A percentile compares a stretch with the other conserved stretches of the same genome.
Evolutionary conservation across 192 early-diverging fungal genomes (phyloP).

Genomic region (Irineochytrium annulatum): DNA sequence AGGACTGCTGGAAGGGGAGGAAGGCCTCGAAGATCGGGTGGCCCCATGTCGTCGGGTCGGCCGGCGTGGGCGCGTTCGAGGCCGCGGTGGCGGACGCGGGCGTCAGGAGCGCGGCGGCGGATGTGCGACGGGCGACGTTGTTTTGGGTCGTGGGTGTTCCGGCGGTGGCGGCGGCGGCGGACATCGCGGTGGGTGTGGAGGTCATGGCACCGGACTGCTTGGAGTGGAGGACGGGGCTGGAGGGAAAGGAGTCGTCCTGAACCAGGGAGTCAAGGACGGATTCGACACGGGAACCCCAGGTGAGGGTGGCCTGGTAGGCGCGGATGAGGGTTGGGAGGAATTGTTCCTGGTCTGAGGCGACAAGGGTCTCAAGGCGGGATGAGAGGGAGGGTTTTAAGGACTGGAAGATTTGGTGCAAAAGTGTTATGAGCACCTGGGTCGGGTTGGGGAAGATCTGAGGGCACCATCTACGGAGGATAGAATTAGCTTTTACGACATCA

Average conservation of each 20-base stretch:
- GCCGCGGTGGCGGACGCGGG: neutral
- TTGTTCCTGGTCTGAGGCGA: neutral
- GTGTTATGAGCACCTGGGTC: slow-evolving; percentile 25
- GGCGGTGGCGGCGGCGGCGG: neutral
- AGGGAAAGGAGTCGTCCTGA: too few species aligned
- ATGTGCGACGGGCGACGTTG: too few species aligned
- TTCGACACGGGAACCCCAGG: too few species aligned
- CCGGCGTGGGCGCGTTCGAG: neutral
- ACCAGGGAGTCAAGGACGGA: too few species aligned
- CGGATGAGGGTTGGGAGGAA: too few species aligned
- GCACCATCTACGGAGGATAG: slow-evolving; percentile 18
- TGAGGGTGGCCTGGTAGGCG: too few species aligned
- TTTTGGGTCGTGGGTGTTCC: too few species aligned
- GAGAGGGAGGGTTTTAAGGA: slow-evolving; percentile 25
- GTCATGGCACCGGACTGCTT: slow-evolving; percentile 2
- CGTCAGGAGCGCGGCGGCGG: too few species aligned
- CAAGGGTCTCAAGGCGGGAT: neutral
- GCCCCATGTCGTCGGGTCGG: slow-evolving; percentile 49
- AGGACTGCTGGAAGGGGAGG: slow-evolving; percentile 56
- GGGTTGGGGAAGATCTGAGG: slow-evolving; percentile 12
- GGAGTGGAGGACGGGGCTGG: neutral
- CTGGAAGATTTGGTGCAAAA: slow-evolving; percentile 26
- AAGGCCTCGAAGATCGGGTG: slow-evolving; percentile 63
- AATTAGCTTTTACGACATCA: too few species aligned
- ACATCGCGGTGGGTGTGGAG: neutral